Percentiles rank a stretch among this genome's conserved stretches.
Conservation (phyloP, 805 yeast species). For the Candida multigemmis region DNA sequence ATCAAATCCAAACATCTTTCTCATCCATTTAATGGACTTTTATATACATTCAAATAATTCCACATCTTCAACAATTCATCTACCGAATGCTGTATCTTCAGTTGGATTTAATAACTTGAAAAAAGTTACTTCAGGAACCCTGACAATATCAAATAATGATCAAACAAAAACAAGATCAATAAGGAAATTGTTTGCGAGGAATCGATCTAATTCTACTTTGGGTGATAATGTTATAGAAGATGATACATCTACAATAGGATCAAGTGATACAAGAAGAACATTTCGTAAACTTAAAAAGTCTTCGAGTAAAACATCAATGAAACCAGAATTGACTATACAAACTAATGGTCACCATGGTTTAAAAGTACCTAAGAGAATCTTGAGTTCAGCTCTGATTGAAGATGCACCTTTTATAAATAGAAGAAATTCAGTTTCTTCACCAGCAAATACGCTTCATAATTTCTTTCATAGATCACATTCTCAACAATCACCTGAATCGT, state of each 20-base stretch:
- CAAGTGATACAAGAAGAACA: conserved; percentile 5
- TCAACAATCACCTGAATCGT: neutral
- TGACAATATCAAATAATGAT: conserved; percentile 18
- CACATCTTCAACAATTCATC: conserved; percentile 1
- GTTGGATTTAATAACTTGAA: conserved; percentile 25
- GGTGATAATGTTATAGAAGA: conserved; percentile 7
- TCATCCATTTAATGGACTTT: neutral
- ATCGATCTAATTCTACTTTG: conserved; percentile 11
- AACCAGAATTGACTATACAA: conserved; percentile 23
- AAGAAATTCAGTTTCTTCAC: conserved; percentile 18
- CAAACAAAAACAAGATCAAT: too few relatives aligned
- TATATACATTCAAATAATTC: conserved; percentile 3
- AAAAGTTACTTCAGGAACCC: conserved; percentile 12
- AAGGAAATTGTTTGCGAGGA: conserved; percentile 20
- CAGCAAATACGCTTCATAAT: conserved; percentile 21
- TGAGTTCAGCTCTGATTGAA: conserved; percentile 9
- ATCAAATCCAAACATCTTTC: neutral
- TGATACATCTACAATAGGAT: conserved; percentile 3
- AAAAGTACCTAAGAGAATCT: conserved; percentile 14
- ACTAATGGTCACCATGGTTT: conserved; percentile 16
- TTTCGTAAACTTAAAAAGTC: too few relatives aligned
- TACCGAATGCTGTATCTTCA: conserved; percentile 8
- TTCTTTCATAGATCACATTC: conserved; percentile 21
- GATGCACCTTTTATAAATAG: conserved; percentile 7
- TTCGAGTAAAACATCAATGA: conserved; percentile 6